Evolutionary conservation across 805 yeast species (phyloP).

Genomic region (Candida arabinofermentans): DNA sequence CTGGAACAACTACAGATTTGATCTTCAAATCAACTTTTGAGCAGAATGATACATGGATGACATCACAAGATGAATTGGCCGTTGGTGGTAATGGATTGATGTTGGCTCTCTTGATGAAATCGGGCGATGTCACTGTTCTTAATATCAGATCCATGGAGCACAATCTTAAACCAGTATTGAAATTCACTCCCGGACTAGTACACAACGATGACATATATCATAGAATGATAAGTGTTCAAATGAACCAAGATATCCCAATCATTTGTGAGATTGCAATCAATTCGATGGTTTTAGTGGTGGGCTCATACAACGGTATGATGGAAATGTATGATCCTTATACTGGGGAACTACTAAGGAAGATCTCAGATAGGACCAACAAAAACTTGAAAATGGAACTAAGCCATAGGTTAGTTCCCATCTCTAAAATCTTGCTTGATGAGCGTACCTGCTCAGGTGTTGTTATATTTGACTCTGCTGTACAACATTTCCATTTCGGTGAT

Average conservation of each 20-base stretch:
- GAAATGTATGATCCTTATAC: conserved; percentile 40
- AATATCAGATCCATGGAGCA: conserved; percentile 34
- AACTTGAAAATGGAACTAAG: conserved; percentile 12
- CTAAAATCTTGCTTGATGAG: conserved; percentile 22
- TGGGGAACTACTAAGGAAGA: conserved; percentile 37
- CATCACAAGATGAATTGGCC: conserved; percentile 12
- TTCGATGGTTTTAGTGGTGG: conserved; percentile 31
- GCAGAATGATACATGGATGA: conserved; percentile 13
- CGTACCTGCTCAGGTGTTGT: conserved; percentile 33
- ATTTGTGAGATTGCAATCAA: conserved; percentile 27
- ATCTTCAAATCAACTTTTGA: conserved; percentile 25
- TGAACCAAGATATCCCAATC: conserved; percentile 24
- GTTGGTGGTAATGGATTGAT: conserved; percentile 30
- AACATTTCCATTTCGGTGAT: conserved; percentile 46
- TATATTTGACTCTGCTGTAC: conserved; percentile 38
- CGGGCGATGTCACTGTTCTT: conserved; percentile 39
- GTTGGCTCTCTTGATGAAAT: conserved; percentile 33
- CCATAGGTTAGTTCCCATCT: conserved; percentile 16
- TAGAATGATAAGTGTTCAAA: conserved; percentile 7
- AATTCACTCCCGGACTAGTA: conserved; percentile 21
- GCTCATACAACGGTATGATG: conserved; percentile 40
- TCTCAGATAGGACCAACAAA: conserved; percentile 17
- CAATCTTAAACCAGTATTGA: conserved; percentile 14
- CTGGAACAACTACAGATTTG: conserved; percentile 1
- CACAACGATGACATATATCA: conserved; percentile 19